These are phyloP conservation scores for Penicillium sp. DNA, from an alignment of 2,329 filamentous ascomycete genomes.

Conservation along the genomic window DNA sequence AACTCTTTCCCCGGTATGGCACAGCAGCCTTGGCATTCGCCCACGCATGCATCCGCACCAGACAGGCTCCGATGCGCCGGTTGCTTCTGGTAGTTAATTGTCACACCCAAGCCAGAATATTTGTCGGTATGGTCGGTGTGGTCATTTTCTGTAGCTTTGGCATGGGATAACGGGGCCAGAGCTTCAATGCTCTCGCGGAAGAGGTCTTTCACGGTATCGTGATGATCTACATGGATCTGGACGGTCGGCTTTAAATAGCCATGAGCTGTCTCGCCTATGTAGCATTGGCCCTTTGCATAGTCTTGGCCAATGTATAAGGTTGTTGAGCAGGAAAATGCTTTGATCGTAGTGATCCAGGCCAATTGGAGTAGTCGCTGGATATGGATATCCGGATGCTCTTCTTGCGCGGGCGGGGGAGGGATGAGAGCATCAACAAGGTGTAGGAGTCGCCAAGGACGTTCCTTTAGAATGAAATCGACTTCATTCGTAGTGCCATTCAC, in stretches of 20 bases:
- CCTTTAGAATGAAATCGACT: neutral
- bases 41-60: neutral
- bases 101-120: neutral
- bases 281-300: constrained; percentile 9
- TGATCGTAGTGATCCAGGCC: constrained; percentile 9
- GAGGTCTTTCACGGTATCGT: constrained; percentile 7
- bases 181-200: neutral
- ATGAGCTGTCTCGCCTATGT: constrained; percentile 3
- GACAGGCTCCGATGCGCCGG: neutral
- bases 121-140: neutral
- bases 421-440: constrained; percentile 6
- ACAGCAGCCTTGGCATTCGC: constrained; percentile 5
- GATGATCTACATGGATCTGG: constrained; percentile 12
- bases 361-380: constrained; percentile 15
- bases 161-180: neutral
- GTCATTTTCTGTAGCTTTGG: neutral
- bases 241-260: neutral
- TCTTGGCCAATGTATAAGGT: constrained; percentile 12
- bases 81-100: constrained; percentile 9
- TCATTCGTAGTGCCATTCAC: neutral
- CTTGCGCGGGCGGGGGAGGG: neutral
- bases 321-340: constrained; percentile 8
- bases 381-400: constrained; percentile 9
- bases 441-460: constrained; percentile 6
- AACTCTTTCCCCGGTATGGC: neutral